Base-by-base conservation (phyloP, 305 asterid species). In the Fraxinus ornus region DNA sequence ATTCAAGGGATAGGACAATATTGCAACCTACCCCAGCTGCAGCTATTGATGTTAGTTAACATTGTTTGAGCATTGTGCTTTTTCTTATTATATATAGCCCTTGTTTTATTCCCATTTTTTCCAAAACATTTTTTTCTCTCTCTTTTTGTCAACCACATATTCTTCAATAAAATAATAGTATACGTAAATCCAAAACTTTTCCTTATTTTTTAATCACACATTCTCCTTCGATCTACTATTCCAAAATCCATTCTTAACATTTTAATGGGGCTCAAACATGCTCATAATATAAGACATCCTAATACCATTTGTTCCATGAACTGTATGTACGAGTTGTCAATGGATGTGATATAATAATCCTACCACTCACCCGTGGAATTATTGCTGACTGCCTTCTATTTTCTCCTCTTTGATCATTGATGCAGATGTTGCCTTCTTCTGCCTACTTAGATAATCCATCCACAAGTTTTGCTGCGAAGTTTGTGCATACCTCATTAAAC, bases 21-120 rank as follows among this genome's bases (percentile, higher is more conserved):
- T 85, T 96, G 91, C 99, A 96, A 84, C 97, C 99, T 80, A 91
- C 87, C 80, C 98, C 97, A 17, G 99, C 97, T 22, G 99, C 99
- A 49, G 98, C 97, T 78, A 90, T 96, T 84, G 99, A 96, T 90
- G 99, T 95, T 52, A 85, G 97, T 89, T 83, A 76, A 24, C 87
- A 73, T 62, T 78, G 78, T 75, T 82, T 83, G 57, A 62, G 72
- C 75, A 77, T 70, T 64, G 60, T 75, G 24, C 64, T 74, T 21
- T 60, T 78, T 52, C 7, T 77, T 7, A 71, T 37, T 78, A 52
- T 73, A 49, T 60, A 52, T 52, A 4, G 8, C 62, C 62, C 62
- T 12, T 44, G 55, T 44, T 44, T 44, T 15, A 44, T 44, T 44
- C 55, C n/a, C 55, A 10, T 44, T 44, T 44, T 44, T 10, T 44